Conservation (phyloP, 2,329 filamentous ascomycete genomes). For the Reticulascus tulasneorum region DNA sequence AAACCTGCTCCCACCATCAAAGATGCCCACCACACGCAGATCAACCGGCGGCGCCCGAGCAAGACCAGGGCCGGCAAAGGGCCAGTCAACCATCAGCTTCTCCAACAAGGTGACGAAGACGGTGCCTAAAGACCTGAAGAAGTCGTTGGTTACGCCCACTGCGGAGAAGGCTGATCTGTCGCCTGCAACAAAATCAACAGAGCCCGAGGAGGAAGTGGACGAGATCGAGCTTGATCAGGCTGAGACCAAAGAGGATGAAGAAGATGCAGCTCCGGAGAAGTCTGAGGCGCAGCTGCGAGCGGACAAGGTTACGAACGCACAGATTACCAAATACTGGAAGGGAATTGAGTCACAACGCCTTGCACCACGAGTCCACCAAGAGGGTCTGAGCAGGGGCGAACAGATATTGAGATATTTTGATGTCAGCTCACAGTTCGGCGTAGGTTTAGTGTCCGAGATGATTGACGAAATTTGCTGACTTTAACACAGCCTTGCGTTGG, state of each 20-base stretch:
- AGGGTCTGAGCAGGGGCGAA: slow-evolving; percentile 67
- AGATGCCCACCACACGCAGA: slow-evolving; percentile 48
- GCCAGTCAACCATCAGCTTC: slow-evolving; percentile 56
- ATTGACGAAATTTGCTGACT: background rate
- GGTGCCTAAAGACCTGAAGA: slow-evolving; percentile 43
- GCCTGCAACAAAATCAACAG: slow-evolving; percentile 16
- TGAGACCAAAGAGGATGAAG: slow-evolving; percentile 19
- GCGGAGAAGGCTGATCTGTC: slow-evolving; percentile 13
- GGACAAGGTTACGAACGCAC: slow-evolving; percentile 59
- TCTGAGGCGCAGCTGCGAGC: slow-evolving; percentile 54
- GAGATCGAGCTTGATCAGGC: slow-evolving; percentile 17
- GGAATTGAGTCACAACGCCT: slow-evolving; percentile 64
- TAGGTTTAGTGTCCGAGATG: slow-evolving; percentile 46
- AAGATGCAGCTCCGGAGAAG: slow-evolving; percentile 33
- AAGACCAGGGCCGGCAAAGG: slow-evolving; percentile 33
- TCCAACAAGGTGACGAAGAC: slow-evolving; percentile 54
- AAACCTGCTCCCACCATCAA: slow-evolving; percentile 16
- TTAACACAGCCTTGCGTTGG: slow-evolving; percentile 75
- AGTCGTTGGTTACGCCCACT: slow-evolving; percentile 31
- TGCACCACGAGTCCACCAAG: slow-evolving; percentile 73
- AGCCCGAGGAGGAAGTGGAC: slow-evolving; percentile 15
- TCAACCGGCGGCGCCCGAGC: slow-evolving; percentile 36
- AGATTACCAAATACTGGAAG: slow-evolving; percentile 76
- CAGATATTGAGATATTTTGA: slow-evolving; percentile 92
- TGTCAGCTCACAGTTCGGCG: slow-evolving; percentile 84